Base-by-base conservation (phyloP, 108 stramenopile genomes). In the Fragilaria crotonensis region DNA sequence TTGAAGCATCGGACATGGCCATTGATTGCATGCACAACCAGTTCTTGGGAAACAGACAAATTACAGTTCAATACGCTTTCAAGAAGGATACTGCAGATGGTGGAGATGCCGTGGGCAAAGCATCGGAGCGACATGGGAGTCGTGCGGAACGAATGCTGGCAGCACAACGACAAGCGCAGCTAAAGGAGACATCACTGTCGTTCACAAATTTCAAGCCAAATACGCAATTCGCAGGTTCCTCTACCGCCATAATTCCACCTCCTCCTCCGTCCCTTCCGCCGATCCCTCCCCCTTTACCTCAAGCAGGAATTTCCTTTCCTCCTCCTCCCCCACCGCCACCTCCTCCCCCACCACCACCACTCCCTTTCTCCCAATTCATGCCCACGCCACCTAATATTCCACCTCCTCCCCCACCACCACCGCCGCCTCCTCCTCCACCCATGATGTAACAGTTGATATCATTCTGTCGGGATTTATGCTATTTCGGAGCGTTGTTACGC, bases 21-120 rank as follows among this genome's bases (percentile, higher is more conserved):
- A 93, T 99, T 60, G 97, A 98, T 56, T 96, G 93, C 68, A 99
- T 99, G 99, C 89, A 98, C 76, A 82, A 86, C 33, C 97, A 98
- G 62, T 98, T 73, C 72, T 72, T 99, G 59, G 90, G 96, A 68
- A 94, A 95, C 75, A 78, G 97, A 1, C 94, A 91, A 59, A 97
- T 99, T 58, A 59, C 76, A 0, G 96, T 98, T 25, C 91, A 98
- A 72, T 99, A 98, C 65, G 97, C 97, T 27, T 96, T 95, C 69
- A 98, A 97, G 69, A 95, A 94, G 71, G 93, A 92, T 45, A 70
- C 87, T 5, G 28, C 78, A 17, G 51, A 32, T 3, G 61, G 56
- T 17, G 72, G 50, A 46, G 74, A 45, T 19, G 69, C 70, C 31
- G 80, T 33, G 23, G 81, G 83, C 5, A 67, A 64, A 2, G 60